Evolutionary conservation across 2,329 filamentous ascomycete species (phyloP), one percentile per base, ranked within the genome.

Genomic region (Colletotrichum sp.): DNA sequence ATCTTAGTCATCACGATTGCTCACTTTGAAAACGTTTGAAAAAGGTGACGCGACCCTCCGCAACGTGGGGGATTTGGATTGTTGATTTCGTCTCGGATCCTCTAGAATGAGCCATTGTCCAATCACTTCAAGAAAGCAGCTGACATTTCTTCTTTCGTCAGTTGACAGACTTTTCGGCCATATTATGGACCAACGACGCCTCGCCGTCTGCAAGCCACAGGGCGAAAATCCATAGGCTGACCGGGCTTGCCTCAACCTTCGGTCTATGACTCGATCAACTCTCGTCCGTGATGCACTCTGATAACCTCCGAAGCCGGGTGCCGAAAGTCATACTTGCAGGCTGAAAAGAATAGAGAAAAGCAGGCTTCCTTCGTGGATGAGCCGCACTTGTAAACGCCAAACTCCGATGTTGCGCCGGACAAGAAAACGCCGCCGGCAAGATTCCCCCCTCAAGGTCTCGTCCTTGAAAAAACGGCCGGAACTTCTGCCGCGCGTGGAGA

Each of bases 1-100:
- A 77, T n/a, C 36, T 77, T 75, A 75, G 65, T 77, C 65, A 77
- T 70, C 65, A 55, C 11, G 16, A 64, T n/a, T 52, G 59, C 19
- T 63, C 59, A 66, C 29, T 29, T 30, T 75, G 65, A 66, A 49
- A 75, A 71, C 34, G 61, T 16, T 52, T 9, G 34, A 16, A 30
- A 29, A 27, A 36, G 13, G 29, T 32, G 34, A 49, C 65, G 63
- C 30, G 34, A 68, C 64, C 68, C 72, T 36, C 64, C 73, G 36
- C 25, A 72, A 72, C 27, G 62, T 64, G n/a, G 57, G 32, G 9
- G 49, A 44, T 29, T 32, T 59, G 9, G 8, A 32, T 57, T 67
- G 27, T 63, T 49, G 70, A 69, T 64, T 63, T 52, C 34, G 29
- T 44, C 68, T 49, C 32, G 22, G 16, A 25, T 27, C 49, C 16